phyloP scores from a whole-genome alignment of 768 basidiomycete species.

The Trametes cingulata region DNA sequence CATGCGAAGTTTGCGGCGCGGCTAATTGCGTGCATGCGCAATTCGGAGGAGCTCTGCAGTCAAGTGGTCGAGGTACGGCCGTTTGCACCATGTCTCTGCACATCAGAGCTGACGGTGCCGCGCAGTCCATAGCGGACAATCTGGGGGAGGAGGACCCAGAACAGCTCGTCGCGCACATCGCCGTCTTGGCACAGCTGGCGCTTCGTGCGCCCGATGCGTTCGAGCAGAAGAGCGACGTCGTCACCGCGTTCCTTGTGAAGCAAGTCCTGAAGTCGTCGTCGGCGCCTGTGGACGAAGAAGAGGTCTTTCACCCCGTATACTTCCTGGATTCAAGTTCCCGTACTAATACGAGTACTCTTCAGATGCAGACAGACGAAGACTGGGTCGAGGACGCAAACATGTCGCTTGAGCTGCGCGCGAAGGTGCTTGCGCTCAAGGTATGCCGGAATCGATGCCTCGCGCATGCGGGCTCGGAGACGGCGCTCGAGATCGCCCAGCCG shows the following conservation, averaged over 20 bases:
- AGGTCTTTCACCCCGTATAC: neutral
- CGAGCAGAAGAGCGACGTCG: constrained; percentile 72
- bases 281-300: constrained; percentile 29
- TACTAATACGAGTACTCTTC: neutral
- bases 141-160: constrained; percentile 52
- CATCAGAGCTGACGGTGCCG: neutral
- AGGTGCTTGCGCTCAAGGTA: constrained; percentile 76
- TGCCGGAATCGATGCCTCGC: constrained; percentile 79
- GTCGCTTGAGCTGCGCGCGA: constrained; percentile 59
- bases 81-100: neutral
- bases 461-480: constrained; percentile 56
- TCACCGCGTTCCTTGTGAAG: constrained; percentile 73
- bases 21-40: constrained; percentile 60
- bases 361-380: constrained; percentile 65
- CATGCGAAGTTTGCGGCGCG: constrained; percentile 88
- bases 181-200: constrained; percentile 75
- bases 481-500: constrained; percentile 69
- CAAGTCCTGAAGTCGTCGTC: constrained; percentile 60
- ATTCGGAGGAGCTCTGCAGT: constrained; percentile 49
- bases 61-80: constrained; percentile 64
- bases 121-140: constrained; percentile 57
- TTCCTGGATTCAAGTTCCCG: no score
- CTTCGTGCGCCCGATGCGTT: constrained; percentile 69
- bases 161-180: constrained; percentile 61
- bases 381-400: constrained; percentile 77